Conservation (phyloP, 805 yeast species). For the Ogataea nakhonphanomensis region DNA sequence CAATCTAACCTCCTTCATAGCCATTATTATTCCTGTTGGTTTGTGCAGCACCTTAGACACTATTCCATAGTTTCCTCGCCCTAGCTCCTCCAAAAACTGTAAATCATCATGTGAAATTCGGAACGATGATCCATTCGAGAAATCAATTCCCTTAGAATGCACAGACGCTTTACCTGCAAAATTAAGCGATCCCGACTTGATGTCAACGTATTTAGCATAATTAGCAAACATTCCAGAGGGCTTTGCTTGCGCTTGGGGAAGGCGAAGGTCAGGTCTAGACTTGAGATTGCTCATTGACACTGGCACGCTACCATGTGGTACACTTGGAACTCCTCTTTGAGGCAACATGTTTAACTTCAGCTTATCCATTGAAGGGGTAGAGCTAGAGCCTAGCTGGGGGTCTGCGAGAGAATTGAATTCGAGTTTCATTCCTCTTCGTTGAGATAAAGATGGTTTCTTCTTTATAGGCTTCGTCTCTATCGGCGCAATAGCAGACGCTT, state of each 20-base stretch:
- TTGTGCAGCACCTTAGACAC: constrained; percentile 90
- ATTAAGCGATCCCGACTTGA: constrained; percentile 86
- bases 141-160: constrained; percentile 89
- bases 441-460: constrained; percentile 46
- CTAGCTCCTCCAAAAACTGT: constrained; percentile 80
- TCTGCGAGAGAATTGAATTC: constrained; percentile 31
- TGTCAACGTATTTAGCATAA: constrained; percentile 84
- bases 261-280: constrained; percentile 23
- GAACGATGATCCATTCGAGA: constrained; percentile 83
- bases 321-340: constrained; percentile 23
- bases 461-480: neutral
- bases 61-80: constrained; percentile 95
- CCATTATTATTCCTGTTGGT: constrained; percentile 91
- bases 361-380: constrained; percentile 15
- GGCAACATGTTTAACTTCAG: constrained; percentile 26
- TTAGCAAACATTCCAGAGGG: constrained; percentile 70
- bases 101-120: constrained; percentile 81
- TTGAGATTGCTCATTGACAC: constrained; percentile 2
- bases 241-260: constrained; percentile 27
- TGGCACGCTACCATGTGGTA: constrained; percentile 22
- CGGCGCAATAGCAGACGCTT: neutral
- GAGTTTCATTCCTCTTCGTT: constrained; percentile 53
- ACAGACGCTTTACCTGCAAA: constrained; percentile 92
- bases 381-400: neutral
- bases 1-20: constrained; percentile 93